Percentiles rank a stretch among this genome's conserved stretches.
phyloP scores from a whole-genome alignment of 2,329 filamentous ascomycete species.

The Trichophyton schoenleinii region DNA sequence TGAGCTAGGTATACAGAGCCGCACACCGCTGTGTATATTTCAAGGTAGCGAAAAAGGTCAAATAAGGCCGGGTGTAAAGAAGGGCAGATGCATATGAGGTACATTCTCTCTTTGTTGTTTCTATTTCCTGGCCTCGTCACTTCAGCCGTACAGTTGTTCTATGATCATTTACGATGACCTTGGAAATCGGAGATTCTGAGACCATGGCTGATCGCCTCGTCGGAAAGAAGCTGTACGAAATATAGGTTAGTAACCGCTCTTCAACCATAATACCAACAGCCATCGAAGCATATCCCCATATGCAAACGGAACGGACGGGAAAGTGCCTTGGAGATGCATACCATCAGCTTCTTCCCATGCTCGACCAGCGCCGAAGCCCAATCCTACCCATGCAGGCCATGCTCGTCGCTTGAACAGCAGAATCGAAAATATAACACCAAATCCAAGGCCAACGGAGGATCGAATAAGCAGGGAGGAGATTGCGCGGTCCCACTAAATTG shows the following conservation, averaged over 20 bases:
- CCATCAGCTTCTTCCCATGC: conserved; percentile 98
- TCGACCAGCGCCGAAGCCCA: conserved; percentile 88
- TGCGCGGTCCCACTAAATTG: conserved; percentile 87
- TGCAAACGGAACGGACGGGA: neutral
- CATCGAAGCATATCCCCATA: neutral
- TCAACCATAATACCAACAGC: neutral
- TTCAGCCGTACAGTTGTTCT: neutral
- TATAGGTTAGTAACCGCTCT: neutral
- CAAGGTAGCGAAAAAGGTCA: neutral
- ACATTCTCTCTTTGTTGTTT: neutral
- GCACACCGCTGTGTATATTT: neutral
- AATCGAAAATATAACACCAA: conserved; percentile 97
- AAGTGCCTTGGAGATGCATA: conserved; percentile 28
- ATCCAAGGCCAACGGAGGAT: conserved; percentile 87
- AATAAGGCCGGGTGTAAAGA: neutral
- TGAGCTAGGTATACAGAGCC: neutral
- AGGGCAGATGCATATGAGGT: neutral
- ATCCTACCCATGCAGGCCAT: conserved; percentile 90
- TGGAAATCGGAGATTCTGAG: conserved; percentile 20
- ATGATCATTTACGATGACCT: conserved; percentile 13
- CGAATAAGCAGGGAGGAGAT: conserved; percentile 95
- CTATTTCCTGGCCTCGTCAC: neutral
- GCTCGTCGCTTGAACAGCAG: conserved; percentile 95
- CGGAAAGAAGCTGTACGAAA: conserved; percentile 30
- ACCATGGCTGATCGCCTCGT: conserved; percentile 28